phyloP scores from a whole-genome alignment of 2,329 filamentous ascomycete species.

The Colletotrichum godetiae region DNA sequence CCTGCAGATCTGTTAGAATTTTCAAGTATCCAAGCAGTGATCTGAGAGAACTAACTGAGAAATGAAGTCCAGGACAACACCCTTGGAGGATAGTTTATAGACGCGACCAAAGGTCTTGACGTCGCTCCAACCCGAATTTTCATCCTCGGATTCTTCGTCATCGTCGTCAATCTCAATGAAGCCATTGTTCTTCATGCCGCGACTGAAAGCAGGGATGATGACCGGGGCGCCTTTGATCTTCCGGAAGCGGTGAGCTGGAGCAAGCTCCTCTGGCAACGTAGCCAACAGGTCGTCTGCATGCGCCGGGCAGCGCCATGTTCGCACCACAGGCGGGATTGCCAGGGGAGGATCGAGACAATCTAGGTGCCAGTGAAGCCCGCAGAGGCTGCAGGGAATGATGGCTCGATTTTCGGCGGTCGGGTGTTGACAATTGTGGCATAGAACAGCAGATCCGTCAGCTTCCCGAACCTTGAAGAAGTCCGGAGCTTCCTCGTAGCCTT shows the following conservation, averaged over 20 bases:
- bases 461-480: conserved; percentile 79
- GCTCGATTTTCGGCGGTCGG: conserved; percentile 72
- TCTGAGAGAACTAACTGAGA: conserved; percentile 59
- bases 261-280: conserved; percentile 65
- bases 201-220: conserved; percentile 64
- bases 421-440: conserved; percentile 82
- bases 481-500: conserved; percentile 69
- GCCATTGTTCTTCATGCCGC: conserved; percentile 78
- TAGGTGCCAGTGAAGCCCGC: conserved; percentile 86
- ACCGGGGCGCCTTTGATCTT: conserved; percentile 66
- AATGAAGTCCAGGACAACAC: conserved; percentile 80
- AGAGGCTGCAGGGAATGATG: conserved; percentile 89
- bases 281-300: conserved; percentile 83
- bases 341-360: conserved; percentile 91
- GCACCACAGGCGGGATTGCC: conserved; percentile 79
- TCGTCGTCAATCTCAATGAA: conserved; percentile 78
- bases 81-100: conserved; percentile 72
- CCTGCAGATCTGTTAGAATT: conserved; percentile 40
- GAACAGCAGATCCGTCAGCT: conserved; percentile 76
- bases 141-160: conserved; percentile 67
- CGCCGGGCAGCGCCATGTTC: conserved; percentile 89
- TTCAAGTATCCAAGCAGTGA: not conserved
- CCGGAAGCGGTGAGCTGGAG: conserved; percentile 70
- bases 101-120: conserved; percentile 71
- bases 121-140: conserved; percentile 68